Conservation (phyloP, 129 eudicot genomes). For the Glebionis coronaria region DNA sequence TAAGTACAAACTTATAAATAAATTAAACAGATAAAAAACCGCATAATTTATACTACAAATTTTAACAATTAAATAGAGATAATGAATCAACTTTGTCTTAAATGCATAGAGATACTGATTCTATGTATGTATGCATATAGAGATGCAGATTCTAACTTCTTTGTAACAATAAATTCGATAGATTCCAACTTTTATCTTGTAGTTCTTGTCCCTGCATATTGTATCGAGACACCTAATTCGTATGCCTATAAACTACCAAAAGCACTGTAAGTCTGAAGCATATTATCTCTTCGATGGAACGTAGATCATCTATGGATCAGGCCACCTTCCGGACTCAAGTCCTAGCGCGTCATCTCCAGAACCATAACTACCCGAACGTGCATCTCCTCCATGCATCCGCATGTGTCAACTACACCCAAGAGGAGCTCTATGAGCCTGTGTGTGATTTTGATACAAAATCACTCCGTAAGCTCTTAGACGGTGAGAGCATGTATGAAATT, state of each 20-base stretch:
- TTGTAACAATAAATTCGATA: background rate
- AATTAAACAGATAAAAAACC: too few species aligned
- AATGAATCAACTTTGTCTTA: background rate
- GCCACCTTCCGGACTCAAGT: constrained; percentile 52
- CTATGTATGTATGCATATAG: background rate
- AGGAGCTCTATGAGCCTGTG: constrained; percentile 46
- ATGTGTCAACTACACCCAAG: constrained; percentile 68
- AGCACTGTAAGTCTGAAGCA: background rate
- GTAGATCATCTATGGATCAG: constrained; percentile 39
- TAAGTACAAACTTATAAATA: too few species aligned
- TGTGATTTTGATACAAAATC: constrained; percentile 43
- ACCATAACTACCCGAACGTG: constrained; percentile 13
- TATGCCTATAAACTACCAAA: background rate
- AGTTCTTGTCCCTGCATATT: background rate
- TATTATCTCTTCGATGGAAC: background rate
- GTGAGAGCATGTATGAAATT: constrained; percentile 49
- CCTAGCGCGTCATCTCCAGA: constrained; percentile 49
- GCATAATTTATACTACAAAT: too few species aligned
- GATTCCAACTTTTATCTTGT: background rate
- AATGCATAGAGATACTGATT: background rate
- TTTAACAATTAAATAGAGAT: background rate
- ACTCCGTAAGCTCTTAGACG: constrained; percentile 69
- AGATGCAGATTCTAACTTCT: background rate
- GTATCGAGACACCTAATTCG: background rate
- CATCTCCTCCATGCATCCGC: constrained; percentile 25